These are phyloP conservation scores for Naganishia onofrii DNA, from an alignment of 768 basidiomycete genomes.

Conservation along the genomic window DNA sequence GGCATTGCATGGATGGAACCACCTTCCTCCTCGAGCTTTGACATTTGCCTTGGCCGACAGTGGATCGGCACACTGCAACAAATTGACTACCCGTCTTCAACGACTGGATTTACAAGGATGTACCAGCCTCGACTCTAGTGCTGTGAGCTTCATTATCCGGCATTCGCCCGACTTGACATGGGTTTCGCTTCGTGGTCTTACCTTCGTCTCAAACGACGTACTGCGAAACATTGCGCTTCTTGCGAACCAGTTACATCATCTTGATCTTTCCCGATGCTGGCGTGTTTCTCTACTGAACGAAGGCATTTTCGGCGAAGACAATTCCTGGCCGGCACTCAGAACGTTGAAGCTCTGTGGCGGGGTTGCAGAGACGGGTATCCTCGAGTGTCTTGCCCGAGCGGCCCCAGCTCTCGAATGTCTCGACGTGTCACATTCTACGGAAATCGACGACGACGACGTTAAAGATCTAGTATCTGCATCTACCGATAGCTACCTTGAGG, in stretches of 20 bases:
- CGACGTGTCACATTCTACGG: slow-evolving; percentile 56
- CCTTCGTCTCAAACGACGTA: slow-evolving; percentile 61
- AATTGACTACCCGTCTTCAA: slow-evolving; percentile 14
- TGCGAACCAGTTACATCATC: slow-evolving; percentile 61
- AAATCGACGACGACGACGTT: slow-evolving; percentile 24
- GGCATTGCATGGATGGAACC: slow-evolving; percentile 67
- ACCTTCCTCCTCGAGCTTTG: slow-evolving; percentile 57
- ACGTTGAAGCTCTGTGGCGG: slow-evolving; percentile 8
- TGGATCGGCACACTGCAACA: slow-evolving; percentile 24
- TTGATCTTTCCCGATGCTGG: slow-evolving; percentile 23
- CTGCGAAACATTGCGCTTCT: slow-evolving; percentile 66
- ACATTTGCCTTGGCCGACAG: slow-evolving; percentile 55
- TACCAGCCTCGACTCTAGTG: not conserved
- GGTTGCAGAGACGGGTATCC: not conserved
- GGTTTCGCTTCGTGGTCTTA: slow-evolving; percentile 67
- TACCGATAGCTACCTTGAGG: not conserved
- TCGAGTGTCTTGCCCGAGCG: not conserved
- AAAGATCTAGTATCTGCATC: slow-evolving; percentile 7
- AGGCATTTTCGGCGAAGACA: not conserved
- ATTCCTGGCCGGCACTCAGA: slow-evolving; percentile 11
- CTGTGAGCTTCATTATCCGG: slow-evolving; percentile 5
- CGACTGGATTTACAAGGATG: slow-evolving; percentile 21
- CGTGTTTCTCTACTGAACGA: not conserved
- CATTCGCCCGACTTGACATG: slow-evolving; percentile 57
- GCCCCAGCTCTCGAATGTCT: slow-evolving; percentile 57